Evolutionary conservation across 1,284 basidiomycete species (phyloP).

Genomic region (Puccinia novopanici): DNA sequence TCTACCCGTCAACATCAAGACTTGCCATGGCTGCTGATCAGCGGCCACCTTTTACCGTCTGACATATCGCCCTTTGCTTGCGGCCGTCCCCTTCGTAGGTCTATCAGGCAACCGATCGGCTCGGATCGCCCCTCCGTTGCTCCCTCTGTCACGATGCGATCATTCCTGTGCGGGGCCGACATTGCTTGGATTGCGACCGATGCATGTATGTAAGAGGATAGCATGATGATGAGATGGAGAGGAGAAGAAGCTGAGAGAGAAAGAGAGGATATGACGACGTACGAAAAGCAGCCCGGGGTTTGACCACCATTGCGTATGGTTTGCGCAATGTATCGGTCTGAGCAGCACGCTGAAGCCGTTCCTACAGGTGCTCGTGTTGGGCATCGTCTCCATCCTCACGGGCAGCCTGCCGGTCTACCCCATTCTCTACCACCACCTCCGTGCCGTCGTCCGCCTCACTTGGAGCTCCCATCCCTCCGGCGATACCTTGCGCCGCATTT

Average conservation of each 20-base stretch:
- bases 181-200: slow-evolving; percentile 26
- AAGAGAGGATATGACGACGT: neutral
- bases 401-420: neutral
- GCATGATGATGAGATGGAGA: neutral
- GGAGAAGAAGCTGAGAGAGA: neutral
- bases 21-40: too few relatives aligned
- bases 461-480: slow-evolving; percentile 15
- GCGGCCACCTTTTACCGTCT: neutral
- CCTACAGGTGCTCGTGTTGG: slow-evolving; percentile 1
- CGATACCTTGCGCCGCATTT: slow-evolving; percentile 21
- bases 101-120: slow-evolving; percentile 14
- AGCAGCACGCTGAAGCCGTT: slow-evolving; percentile 35
- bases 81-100: neutral
- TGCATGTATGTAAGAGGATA: slow-evolving; percentile 19
- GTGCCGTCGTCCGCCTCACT: slow-evolving; percentile 29
- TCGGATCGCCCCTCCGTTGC: slow-evolving; percentile 18
- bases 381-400: slow-evolving; percentile 13
- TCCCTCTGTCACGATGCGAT: slow-evolving; percentile 14
- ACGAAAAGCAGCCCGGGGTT: slow-evolving; percentile 31
- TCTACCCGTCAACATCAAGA: too few relatives aligned
- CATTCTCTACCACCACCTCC: slow-evolving; percentile 6
- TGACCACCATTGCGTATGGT: slow-evolving; percentile 48
- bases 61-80: neutral
- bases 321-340: slow-evolving; percentile 37
- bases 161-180: slow-evolving; percentile 21